Evolutionary conservation across 2,329 filamentous ascomycete species (phyloP).

Genomic region (Aaosphaeria pasadenensis): DNA sequence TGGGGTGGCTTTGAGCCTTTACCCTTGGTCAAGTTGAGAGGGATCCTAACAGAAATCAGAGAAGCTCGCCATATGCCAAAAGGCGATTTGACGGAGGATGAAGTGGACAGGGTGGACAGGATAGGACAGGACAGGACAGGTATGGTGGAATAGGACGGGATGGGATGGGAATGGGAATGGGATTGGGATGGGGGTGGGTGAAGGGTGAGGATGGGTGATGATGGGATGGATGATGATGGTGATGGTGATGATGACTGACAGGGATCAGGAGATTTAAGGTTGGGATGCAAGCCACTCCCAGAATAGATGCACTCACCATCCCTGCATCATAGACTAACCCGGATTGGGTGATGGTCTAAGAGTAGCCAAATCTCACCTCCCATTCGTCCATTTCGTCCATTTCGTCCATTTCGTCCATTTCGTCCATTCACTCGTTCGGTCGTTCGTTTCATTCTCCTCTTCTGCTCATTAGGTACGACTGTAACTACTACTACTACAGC

Average conservation of each 20-base stretch:
- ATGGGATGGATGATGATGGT: neutral
- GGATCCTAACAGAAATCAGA: too few relatives aligned
- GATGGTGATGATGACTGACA: conserved; percentile 1
- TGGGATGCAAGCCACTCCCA: conserved; percentile 38
- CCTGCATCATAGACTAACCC: conserved; percentile 11
- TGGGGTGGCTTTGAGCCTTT: too few relatives aligned
- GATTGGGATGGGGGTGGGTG: neutral
- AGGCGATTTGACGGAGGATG: too few relatives aligned
- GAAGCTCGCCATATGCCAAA: too few relatives aligned
- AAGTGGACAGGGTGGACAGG: too few relatives aligned
- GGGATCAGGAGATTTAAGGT: conserved; percentile 30
- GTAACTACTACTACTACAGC: too few relatives aligned
- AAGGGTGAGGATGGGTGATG: neutral
- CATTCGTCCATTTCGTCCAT: too few relatives aligned
- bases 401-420: too few relatives aligned
- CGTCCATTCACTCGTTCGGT: neutral
- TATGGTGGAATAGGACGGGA: neutral
- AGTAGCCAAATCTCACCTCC: too few relatives aligned
- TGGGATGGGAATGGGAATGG: neutral
- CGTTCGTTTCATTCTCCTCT: neutral
- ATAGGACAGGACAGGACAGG: neutral
- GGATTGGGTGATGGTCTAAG: too few relatives aligned
- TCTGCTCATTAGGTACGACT: too few relatives aligned
- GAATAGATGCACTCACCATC: conserved; percentile 28
- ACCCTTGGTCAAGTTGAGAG: too few relatives aligned